Base-by-base conservation (phyloP, 2,329 filamentous ascomycete species). In the Mycogone perniciosa region DNA sequence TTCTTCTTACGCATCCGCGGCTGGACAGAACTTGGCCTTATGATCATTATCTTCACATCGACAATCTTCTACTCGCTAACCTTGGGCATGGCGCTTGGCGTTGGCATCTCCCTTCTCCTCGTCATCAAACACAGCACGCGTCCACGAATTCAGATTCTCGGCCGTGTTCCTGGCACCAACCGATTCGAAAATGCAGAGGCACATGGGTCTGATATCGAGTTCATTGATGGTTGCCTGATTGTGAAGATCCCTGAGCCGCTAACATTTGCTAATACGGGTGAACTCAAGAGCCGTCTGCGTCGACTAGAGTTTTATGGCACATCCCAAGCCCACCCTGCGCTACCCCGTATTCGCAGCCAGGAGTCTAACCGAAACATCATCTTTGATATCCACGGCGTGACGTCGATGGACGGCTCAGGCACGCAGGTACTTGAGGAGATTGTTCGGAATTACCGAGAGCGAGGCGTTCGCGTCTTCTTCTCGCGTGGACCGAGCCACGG, bases 351-450 rank as follows among this genome's bases (percentile, higher is more conserved):
- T 10, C 80, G 91, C 4, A 75, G 79, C 29, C 79, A 83, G n/a
- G 86, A 92, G 54, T 84, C 88, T 61, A 96, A 96, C 65, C 81
- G 84, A 59, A 96, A 96, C 63, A 77, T 99, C 67, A 90, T 99
- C 55, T 97, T 99, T 62, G 93, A 99, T 65, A 90, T 97, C 6
- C 92, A 97, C 60, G 93, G 93, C n/a, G 93, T 99, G 3, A 96
- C 91, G 0, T 87, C 86, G 30, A 84, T 99, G 60, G 93, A 99
- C 64, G 93, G 90, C 5, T 95, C 90, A 0, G 93, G 92, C 1
- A 87, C 89, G 0, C 93, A 97, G 69, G 92, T 97, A 0, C 75
- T 99, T 3, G 80, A 82, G 43, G 93, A 97, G 69, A 97, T 97
- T 58, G 89, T 99, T 11, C 75, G 82, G 44, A 79, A 75, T 31